Base-by-base conservation (phyloP, 495 filamentous ascomycete species). In the Pseudomonodictys pantanalensis region DNA sequence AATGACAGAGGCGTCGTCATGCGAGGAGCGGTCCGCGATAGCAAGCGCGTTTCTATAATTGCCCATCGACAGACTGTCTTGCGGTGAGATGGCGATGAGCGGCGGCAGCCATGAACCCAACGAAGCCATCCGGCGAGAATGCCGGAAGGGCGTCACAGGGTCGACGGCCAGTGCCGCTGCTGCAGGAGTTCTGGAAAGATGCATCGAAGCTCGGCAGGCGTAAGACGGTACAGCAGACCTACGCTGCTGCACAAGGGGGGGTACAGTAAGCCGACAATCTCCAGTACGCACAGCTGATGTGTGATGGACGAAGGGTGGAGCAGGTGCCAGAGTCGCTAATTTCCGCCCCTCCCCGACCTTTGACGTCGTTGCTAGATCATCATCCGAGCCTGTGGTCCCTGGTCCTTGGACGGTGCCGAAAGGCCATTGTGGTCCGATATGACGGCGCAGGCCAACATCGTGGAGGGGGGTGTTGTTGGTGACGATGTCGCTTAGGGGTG, bases 241-340 rank as follows among this genome's bases (percentile, higher is more conserved):
- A 49, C 38, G 48, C 47, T 11, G 48, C 54, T 38, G 12, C 30
- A n/a, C 32, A 28, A 50, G 44, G 46, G 56, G 56, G 56, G 45
- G 56, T 45, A 60, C 56, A 52, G 56, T 52, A 51, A 52, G 56
- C 52, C 38, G 56, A 39, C 43, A 38, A 57, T 48, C 25, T 32
- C 26, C 43, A 57, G 15, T 8, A 35, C 52, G 15, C 24, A 39
- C 26, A 23, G 54, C 54, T 58, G 26, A 58, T 38, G 54, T 58
- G 54, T 48, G 54, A 58, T 56, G 24, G 33, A 52, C 39, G 48
- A 20, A 38, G 29, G 25, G 15, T 5, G 41, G 15, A 6, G 41
- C n/a, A 17, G 48, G 17, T 2, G 51, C 22, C 35, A 12, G 28
- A 3, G 23, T 20, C 22, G 51, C 51, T 54, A 54, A 54, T 54